Conservation (phyloP, 345 rosid genomes). For the Corchorus capsularis region DNA sequence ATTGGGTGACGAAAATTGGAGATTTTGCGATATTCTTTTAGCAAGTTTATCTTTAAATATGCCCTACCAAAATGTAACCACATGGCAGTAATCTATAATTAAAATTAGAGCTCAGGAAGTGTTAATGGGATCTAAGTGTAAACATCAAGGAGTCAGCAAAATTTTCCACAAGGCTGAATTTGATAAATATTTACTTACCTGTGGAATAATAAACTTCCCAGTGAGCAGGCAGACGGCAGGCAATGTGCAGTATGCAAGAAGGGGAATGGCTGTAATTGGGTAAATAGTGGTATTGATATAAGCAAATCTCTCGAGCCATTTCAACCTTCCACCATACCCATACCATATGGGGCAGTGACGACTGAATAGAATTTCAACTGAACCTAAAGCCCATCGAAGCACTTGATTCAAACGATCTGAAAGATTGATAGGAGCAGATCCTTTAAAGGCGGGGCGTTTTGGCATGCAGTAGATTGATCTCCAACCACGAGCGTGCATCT, state of each 20-base stretch:
- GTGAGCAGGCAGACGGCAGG: conserved; percentile 92
- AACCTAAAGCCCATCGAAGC: conserved; percentile 94
- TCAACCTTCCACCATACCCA: conserved; percentile 79
- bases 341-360: conserved; percentile 97
- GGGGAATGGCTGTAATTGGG: conserved; percentile 89
- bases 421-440: conserved; percentile 95
- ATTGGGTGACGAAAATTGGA: neutral
- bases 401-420: conserved; percentile 97
- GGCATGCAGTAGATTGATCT: conserved; percentile 75
- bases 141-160: neutral
- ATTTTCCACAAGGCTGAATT: neutral
- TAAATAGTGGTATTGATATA: conserved; percentile 87
- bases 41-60: neutral
- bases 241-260: conserved; percentile 77
- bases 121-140: neutral
- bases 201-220: conserved; percentile 89
- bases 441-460: conserved; percentile 68
- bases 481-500: conserved; percentile 95
- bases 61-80: neutral
- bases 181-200: conserved; percentile 41
- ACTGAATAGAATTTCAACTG: conserved; percentile 87
- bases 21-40: neutral
- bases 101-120: neutral
- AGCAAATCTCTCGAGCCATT: conserved; percentile 89
- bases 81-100: neutral